Evolutionary conservation across 768 basidiomycete genomes (phyloP), one percentile per base, ranked within the genome.

Genomic region (Baorangia bicolor): DNA sequence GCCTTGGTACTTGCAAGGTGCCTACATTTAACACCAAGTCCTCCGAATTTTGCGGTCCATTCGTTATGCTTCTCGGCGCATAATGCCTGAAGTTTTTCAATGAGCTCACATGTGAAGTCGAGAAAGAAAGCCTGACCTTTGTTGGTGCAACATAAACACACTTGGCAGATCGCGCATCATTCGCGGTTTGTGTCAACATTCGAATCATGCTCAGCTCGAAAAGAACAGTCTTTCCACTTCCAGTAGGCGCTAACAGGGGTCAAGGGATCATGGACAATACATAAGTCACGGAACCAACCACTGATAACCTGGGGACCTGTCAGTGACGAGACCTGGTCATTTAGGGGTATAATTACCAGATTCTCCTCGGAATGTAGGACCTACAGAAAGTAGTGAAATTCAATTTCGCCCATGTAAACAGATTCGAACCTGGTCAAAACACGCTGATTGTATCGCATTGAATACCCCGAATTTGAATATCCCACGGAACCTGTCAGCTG

Each of bases 131-230:
- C 13, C 39, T 38, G 41, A 88, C 93, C 79, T 95, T 96, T 2
- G 93, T 95, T 0, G 94, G 95, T 1, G 94, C 91, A 63, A 99
- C 85, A 66, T 99, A 99, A 16, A 99, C 84, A 59, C 88, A 89
- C 74, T 91, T 92, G 3, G 70, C 63, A n/a, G 69, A 57, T 27
- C 74, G 68, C 16, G 56, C 58, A 12, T 60, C 66, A 28, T 69
- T 68, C 47, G 71, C 64, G 9, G 75, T 72, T 47, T 80, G 71
- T 48, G 75, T 74, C 30, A 93, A 71, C 77, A 92, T 80, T 31
- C 84, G 83, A 48, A 98, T 83, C 51, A 98, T 90, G 2, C 90
- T 84, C 14, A 99, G 75, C 67, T 99, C 97, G 62, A 98, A 99
- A 28, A 98, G 73, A 10, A 90, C 92, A 0, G 97, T 99, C 73